These are phyloP conservation scores for Baudoinia panamericana DNA, from an alignment of 495 filamentous ascomycete genomes.

Conservation along the genomic window DNA sequence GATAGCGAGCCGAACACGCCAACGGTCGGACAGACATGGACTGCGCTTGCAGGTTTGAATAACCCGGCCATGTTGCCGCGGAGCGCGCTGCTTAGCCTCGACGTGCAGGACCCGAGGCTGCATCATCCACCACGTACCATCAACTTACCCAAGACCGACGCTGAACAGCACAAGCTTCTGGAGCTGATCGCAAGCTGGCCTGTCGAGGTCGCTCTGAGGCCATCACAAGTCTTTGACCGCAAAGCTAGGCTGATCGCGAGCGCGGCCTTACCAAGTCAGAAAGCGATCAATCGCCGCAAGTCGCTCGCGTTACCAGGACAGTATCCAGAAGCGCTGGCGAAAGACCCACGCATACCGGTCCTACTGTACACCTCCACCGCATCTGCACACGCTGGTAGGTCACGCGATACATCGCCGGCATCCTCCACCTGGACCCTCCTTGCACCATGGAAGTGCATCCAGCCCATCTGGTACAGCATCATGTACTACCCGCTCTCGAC, in stretches of 20 bases:
- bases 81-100: slow-evolving; percentile 60
- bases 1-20: background rate
- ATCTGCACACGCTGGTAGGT: slow-evolving; percentile 22
- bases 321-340: slow-evolving; percentile 41
- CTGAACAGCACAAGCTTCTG: slow-evolving; percentile 38
- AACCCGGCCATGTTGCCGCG: slow-evolving; percentile 65
- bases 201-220: slow-evolving; percentile 42
- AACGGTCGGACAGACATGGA: slow-evolving; percentile 35
- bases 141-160: slow-evolving; percentile 27
- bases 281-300: slow-evolving; percentile 76
- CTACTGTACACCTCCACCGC: slow-evolving; percentile 50
- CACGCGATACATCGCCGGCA: slow-evolving; percentile 19
- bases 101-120: slow-evolving; percentile 66
- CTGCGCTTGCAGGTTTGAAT: slow-evolving; percentile 51
- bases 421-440: slow-evolving; percentile 74
- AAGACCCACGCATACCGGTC: slow-evolving; percentile 75
- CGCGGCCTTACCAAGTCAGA: slow-evolving; percentile 63
- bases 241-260: slow-evolving; percentile 46
- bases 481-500: slow-evolving; percentile 76
- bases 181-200: slow-evolving; percentile 57
- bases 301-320: slow-evolving; percentile 50
- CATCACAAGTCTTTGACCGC: slow-evolving; percentile 55
- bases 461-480: slow-evolving; percentile 72
- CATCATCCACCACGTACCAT: slow-evolving; percentile 49
- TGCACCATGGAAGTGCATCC: slow-evolving; percentile 83